These are phyloP conservation scores for Aspergillus sp. DNA, from an alignment of 2,329 filamentous ascomycete species.

Conservation along the genomic window DNA sequence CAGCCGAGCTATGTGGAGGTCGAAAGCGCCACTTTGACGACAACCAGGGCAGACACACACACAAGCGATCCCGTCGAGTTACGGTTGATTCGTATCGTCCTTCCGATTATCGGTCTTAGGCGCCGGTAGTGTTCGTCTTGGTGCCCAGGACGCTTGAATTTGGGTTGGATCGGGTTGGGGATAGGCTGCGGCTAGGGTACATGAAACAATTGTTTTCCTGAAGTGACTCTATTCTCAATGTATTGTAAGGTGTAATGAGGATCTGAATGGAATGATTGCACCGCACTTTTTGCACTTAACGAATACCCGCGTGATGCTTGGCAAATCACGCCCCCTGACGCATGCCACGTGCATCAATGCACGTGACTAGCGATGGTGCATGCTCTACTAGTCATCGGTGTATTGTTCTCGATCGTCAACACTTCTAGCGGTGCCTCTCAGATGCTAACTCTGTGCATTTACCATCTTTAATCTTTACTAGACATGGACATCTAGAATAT, in stretches of 20 bases:
- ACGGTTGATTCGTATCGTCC: slow-evolving; percentile 28
- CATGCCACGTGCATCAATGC: slow-evolving; percentile 12
- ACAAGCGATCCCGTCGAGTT: slow-evolving; percentile 8
- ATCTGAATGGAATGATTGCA: background rate
- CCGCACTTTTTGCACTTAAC: background rate
- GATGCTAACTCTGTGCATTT: background rate
- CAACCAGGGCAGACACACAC: slow-evolving; percentile 9
- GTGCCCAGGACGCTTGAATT: background rate
- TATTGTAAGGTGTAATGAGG: background rate
- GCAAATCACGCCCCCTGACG: slow-evolving; percentile 9
- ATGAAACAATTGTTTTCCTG: background rate
- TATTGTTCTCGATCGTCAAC: background rate
- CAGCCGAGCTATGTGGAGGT: slow-evolving; percentile 37
- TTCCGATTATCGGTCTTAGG: background rate
- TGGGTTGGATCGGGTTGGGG: background rate
- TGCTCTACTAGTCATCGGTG: background rate
- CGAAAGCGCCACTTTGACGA: slow-evolving; percentile 41
- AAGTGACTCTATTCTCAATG: background rate
- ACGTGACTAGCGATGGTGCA: background rate
- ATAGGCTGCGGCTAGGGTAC: background rate
- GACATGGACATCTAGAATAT: slow-evolving; percentile 3
- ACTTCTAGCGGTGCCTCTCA: background rate
- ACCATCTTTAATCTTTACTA: background rate
- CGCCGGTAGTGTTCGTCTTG: background rate
- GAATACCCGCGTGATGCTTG: background rate